These are phyloP conservation scores for Acacia acuminata DNA, from an alignment of 306 rosid species.

Conservation along the genomic window DNA sequence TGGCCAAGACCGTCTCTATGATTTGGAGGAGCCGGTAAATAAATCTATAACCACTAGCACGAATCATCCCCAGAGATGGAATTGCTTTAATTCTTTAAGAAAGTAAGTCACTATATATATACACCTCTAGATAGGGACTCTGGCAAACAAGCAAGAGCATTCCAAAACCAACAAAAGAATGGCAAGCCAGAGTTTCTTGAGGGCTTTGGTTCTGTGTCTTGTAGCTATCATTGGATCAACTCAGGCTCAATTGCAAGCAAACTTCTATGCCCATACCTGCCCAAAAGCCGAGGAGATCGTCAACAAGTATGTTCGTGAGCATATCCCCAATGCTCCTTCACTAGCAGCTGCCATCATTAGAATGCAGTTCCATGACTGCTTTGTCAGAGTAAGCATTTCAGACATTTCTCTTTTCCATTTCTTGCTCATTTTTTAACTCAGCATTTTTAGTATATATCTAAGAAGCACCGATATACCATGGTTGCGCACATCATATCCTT, in stretches of 20 bases:
- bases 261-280: conserved; percentile 61
- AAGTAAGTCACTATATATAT: neutral
- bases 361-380: conserved; percentile 89
- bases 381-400: conserved; percentile 57
- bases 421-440: neutral
- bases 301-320: conserved; percentile 49
- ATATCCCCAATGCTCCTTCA: conserved; percentile 67
- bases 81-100: conserved; percentile 21
- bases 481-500: no score
- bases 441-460: neutral
- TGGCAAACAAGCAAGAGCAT: conserved; percentile 11
- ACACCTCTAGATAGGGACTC: neutral
- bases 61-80: conserved; percentile 6
- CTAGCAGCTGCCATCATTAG: conserved; percentile 80
- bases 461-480: neutral
- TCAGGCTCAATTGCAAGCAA: conserved; percentile 56
- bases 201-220: conserved; percentile 41
- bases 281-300: conserved; percentile 73
- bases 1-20: conserved; percentile 37
- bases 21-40: conserved; percentile 9
- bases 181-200: conserved; percentile 38
- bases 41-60: neutral
- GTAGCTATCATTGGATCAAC: conserved; percentile 45
- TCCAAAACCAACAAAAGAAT: conserved; percentile 30
- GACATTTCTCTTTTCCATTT: neutral